Conservation (phyloP, 2,329 filamentous ascomycete genomes). For the Claviceps quebecensis region DNA sequence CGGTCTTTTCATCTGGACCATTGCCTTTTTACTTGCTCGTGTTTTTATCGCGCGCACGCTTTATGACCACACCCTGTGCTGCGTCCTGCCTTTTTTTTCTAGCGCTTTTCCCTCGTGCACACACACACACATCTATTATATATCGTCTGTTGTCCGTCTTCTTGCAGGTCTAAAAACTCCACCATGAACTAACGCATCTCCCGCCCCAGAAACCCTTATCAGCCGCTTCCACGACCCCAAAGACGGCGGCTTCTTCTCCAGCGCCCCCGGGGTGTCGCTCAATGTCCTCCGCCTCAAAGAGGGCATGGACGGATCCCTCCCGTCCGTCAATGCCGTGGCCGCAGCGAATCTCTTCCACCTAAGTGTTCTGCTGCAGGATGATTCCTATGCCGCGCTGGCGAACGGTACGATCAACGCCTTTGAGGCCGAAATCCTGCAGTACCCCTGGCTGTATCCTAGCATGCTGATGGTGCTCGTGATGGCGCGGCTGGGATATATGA, state of each 20-base stretch:
- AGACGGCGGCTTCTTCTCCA: slow-evolving; percentile 61
- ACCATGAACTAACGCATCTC: slow-evolving; percentile 4
- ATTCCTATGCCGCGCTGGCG: slow-evolving; percentile 49
- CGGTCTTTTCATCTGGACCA: no score
- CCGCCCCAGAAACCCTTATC: slow-evolving; percentile 50
- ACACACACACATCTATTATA: no score
- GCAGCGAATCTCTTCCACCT: slow-evolving; percentile 78
- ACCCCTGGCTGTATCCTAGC: slow-evolving; percentile 81
- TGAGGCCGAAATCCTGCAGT: slow-evolving; percentile 80
- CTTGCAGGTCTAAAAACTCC: no score
- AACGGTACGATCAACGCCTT: slow-evolving; percentile 70
- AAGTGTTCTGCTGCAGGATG: slow-evolving; percentile 51
- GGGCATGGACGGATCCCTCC: slow-evolving; percentile 85
- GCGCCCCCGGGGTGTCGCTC: slow-evolving; percentile 45
- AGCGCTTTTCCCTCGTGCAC: no score
- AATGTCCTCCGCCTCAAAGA: slow-evolving; percentile 81
- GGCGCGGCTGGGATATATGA: slow-evolving; percentile 45
- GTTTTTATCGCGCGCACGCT: no score
- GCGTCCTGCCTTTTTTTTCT: not conserved
- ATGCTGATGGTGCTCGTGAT: slow-evolving; percentile 65
- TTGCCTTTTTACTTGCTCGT: no score
- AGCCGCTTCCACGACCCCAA: slow-evolving; percentile 59
- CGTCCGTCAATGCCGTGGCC: slow-evolving; percentile 79
- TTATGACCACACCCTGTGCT: not conserved
- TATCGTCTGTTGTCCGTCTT: no score